phyloP scores from a whole-genome alignment of 305 asterid species.

The Fraxinus paxiana region DNA sequence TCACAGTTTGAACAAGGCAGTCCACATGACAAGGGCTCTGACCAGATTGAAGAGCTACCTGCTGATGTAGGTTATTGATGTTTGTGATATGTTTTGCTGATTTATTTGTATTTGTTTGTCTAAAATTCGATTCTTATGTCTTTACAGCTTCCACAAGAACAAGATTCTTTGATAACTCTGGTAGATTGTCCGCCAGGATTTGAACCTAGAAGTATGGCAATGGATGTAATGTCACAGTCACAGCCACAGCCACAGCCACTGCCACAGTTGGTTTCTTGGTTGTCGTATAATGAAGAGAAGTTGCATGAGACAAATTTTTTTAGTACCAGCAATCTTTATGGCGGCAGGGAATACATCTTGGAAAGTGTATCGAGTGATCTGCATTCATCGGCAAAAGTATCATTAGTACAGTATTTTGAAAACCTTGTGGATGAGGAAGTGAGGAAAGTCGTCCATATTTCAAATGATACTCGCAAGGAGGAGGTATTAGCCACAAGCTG shows the following conservation, averaged over 20 bases:
- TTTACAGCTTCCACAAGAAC: constrained; percentile 45
- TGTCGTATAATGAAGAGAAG: constrained; percentile 28
- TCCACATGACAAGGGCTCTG: background rate
- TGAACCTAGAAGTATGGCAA: constrained; percentile 36
- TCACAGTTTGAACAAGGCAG: constrained; percentile 18
- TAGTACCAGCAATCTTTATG: constrained; percentile 23
- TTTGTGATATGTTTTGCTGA: constrained; percentile 20
- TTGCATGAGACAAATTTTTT: constrained; percentile 23
- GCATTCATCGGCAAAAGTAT: constrained; percentile 57
- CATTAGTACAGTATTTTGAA: constrained; percentile 44
- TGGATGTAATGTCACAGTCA: constrained; percentile 31
- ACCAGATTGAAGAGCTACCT: background rate
- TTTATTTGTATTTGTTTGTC: constrained; percentile 19
- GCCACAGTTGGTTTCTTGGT: constrained; percentile 27
- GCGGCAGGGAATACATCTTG: constrained; percentile 42
- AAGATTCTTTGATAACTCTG: constrained; percentile 44
- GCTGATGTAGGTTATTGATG: constrained; percentile 17
- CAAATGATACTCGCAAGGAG: constrained; percentile 25
- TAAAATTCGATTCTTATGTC: constrained; percentile 31
- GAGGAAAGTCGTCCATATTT: constrained; percentile 37
- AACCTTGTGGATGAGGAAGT: constrained; percentile 64
- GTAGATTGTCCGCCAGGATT: constrained; percentile 83
- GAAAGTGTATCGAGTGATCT: constrained; percentile 60
- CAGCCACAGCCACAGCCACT: constrained; percentile 6
- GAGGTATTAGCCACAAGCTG: constrained; percentile 46